These are phyloP conservation scores for Suhomyces kunorum DNA, from an alignment of 1,139 yeast genomes.

Conservation along the genomic window DNA sequence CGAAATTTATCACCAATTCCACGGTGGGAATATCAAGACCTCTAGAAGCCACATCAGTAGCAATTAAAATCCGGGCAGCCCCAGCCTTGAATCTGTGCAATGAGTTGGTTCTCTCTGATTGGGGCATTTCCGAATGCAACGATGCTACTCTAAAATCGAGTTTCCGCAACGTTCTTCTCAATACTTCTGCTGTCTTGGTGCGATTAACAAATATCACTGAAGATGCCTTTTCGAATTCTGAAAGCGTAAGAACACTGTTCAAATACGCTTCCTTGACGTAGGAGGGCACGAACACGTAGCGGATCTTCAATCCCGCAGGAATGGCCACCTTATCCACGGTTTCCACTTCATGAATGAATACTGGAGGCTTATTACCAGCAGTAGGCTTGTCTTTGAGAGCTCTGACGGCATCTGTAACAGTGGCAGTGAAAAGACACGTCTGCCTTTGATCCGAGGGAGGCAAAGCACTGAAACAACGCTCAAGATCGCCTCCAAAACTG, in stretches of 20 bases:
- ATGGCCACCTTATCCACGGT: slow-evolving; percentile 70
- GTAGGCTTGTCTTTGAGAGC: slow-evolving; percentile 71
- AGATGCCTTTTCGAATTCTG: slow-evolving; percentile 62
- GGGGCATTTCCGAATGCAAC: slow-evolving; percentile 94
- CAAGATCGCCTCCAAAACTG: slow-evolving; percentile 79
- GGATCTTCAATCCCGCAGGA: slow-evolving; percentile 68
- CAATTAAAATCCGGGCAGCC: slow-evolving; percentile 87
- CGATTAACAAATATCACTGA: slow-evolving; percentile 90
- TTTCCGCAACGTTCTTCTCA: slow-evolving; percentile 71
- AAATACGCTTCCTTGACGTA: slow-evolving; percentile 90
- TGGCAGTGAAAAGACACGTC: slow-evolving; percentile 90
- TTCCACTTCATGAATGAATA: slow-evolving; percentile 82
- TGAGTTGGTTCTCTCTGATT: slow-evolving; percentile 84
- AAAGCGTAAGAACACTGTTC: slow-evolving; percentile 63
- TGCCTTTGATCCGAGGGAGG: slow-evolving; percentile 77
- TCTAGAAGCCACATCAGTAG: slow-evolving; percentile 96
- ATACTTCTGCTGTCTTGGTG: slow-evolving; percentile 83
- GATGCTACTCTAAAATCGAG: slow-evolving; percentile 83
- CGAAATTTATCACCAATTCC: slow-evolving; percentile 84
- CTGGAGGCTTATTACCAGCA: slow-evolving; percentile 61
- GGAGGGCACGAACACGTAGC: slow-evolving; percentile 65
- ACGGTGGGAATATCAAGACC: slow-evolving; percentile 96
- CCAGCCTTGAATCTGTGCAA: slow-evolving; percentile 91
- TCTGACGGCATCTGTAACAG: slow-evolving; percentile 90
- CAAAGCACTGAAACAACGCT: slow-evolving; percentile 66